phyloP scores from a whole-genome alignment of 352 stramenopile species.

The Phytophthora rubi region DNA sequence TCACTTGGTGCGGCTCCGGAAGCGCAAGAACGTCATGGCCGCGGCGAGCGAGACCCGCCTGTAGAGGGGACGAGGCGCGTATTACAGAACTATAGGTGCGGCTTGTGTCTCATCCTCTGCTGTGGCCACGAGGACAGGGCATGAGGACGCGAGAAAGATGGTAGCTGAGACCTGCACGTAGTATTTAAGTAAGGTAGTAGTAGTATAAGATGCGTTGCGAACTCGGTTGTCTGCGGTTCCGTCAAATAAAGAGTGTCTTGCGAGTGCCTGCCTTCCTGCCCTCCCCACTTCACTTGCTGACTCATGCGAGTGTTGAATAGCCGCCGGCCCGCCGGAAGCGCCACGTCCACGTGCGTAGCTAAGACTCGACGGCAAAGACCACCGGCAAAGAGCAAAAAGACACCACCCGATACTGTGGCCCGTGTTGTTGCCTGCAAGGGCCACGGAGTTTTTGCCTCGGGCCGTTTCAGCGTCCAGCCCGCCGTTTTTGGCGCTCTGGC shows the following conservation, averaged over 20 bases:
- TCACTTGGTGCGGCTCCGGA: slow-evolving; percentile 63
- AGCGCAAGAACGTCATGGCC: slow-evolving; percentile 61
- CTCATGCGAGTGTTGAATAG: slow-evolving; percentile 12
- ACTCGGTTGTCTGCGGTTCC: slow-evolving; percentile 6
- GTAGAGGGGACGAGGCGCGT: slow-evolving; percentile 13
- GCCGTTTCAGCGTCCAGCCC: slow-evolving; percentile 4
- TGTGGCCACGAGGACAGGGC: background rate
- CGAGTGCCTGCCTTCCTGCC: background rate
- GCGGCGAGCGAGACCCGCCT: slow-evolving; percentile 26
- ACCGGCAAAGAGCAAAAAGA: background rate
- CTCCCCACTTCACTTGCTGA: slow-evolving; percentile 4
- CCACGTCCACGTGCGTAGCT: background rate
- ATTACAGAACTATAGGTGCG: slow-evolving; percentile 26
- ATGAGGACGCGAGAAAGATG: slow-evolving; percentile 4
- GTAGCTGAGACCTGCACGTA: slow-evolving; percentile 34
- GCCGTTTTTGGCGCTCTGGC: background rate
- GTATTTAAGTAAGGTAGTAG: slow-evolving; percentile 42
- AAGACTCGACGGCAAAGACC: background rate
- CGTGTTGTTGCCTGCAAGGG: too few relatives aligned
- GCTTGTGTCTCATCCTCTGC: background rate
- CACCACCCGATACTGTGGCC: too few relatives aligned
- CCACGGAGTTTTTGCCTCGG: background rate
- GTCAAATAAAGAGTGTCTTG: slow-evolving; percentile 19
- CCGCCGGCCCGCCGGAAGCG: slow-evolving; percentile 15
- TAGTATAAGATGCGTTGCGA: slow-evolving; percentile 35